Conservation (phyloP, 2,329 filamentous ascomycete genomes). For the Fusarium virguliforme region DNA sequence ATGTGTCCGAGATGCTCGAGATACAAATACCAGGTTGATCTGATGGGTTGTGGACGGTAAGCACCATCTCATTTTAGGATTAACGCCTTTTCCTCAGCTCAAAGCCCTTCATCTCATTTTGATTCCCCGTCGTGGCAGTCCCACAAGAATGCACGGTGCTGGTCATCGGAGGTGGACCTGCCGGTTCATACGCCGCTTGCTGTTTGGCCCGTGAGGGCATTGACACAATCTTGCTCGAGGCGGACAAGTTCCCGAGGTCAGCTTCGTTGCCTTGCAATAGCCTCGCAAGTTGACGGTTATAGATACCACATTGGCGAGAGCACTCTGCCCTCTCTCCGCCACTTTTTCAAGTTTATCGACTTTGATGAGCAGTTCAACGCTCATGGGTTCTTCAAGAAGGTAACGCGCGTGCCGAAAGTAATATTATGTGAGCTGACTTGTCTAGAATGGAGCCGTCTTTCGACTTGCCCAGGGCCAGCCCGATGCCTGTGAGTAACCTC, state of each 20-base stretch:
- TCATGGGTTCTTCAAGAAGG: constrained; percentile 19
- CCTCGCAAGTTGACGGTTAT: background rate
- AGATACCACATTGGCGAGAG: constrained; percentile 49
- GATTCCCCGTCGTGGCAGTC: background rate
- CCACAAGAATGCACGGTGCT: constrained; percentile 51
- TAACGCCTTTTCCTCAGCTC: too few species aligned
- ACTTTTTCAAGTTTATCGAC: constrained; percentile 22
- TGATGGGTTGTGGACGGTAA: background rate
- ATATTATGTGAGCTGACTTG: background rate
- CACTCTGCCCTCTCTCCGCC: constrained; percentile 18
- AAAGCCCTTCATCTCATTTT: background rate
- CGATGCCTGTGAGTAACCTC: constrained; percentile 7
- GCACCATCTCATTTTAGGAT: background rate
- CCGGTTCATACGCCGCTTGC: constrained; percentile 62
- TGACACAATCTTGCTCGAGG: constrained; percentile 62
- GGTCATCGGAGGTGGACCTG: constrained; percentile 64
- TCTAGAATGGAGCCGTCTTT: constrained; percentile 5
- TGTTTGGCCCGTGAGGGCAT: constrained; percentile 63
- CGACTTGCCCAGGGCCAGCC: constrained; percentile 10
- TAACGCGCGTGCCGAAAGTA: background rate
- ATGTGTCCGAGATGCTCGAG: background rate
- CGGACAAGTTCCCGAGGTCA: constrained; percentile 55
- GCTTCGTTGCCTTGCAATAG: background rate
- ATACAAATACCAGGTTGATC: background rate
- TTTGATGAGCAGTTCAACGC: constrained; percentile 12